Evolutionary conservation across 352 stramenopile genomes (phyloP).

Genomic region (Pythium oligandrum): DNA sequence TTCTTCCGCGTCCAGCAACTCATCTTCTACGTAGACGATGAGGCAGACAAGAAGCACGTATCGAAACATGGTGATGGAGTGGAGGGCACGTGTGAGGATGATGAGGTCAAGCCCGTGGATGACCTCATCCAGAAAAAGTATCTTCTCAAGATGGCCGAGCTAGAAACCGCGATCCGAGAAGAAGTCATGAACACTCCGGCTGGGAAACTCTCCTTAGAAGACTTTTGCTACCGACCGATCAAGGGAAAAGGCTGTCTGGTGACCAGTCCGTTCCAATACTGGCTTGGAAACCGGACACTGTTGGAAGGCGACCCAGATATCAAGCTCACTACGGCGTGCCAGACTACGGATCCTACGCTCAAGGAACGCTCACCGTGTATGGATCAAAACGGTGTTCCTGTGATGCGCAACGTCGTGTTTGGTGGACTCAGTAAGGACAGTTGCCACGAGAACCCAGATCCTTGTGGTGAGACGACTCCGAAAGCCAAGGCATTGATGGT

Average conservation of each 20-base stretch:
- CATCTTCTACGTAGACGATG: conserved; percentile 62
- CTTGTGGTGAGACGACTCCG: conserved; percentile 75
- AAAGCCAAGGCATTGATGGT: conserved; percentile 74
- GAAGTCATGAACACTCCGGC: conserved; percentile 23
- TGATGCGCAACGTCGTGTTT: conserved; percentile 88
- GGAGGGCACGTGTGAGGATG: conserved; percentile 8
- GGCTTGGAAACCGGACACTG: conserved; percentile 50
- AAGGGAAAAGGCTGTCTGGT: conserved; percentile 75
- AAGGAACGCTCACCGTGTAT: conserved; percentile 70
- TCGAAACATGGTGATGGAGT: conserved; percentile 6
- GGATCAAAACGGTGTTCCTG: conserved; percentile 86
- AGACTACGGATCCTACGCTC: conserved; percentile 59
- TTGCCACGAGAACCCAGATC: conserved; percentile 76
- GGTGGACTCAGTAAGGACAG: conserved; percentile 55
- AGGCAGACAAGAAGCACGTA: neutral
- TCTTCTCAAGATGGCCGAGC: conserved; percentile 50
- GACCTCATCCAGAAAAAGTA: conserved; percentile 63
- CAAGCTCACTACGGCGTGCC: conserved; percentile 85
- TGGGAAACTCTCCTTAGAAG: conserved; percentile 41
- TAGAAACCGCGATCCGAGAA: conserved; percentile 58
- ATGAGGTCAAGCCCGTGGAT: conserved; percentile 3
- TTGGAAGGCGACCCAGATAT: conserved; percentile 67
- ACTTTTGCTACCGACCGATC: conserved; percentile 80
- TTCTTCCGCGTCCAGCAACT: conserved; percentile 87
- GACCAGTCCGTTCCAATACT: conserved; percentile 83